Base-by-base conservation (phyloP, 1,284 basidiomycete genomes). In the Cystobasidium pallidum region DNA sequence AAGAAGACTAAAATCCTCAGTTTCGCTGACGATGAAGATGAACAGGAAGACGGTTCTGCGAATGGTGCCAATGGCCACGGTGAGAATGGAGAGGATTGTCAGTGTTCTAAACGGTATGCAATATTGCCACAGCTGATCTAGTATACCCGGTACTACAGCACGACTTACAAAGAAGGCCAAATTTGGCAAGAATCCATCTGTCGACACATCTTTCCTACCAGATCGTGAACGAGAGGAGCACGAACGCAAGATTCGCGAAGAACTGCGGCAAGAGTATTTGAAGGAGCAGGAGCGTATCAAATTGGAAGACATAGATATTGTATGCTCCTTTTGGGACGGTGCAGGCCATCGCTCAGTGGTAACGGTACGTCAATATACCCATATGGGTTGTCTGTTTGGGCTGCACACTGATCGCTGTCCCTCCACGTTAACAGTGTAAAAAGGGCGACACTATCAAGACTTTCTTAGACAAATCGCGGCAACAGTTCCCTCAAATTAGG, bases 301-400 rank as follows among this genome's bases (percentile, higher is more conserved):
- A 82, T 83, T 86, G 51, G 94, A 95, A 77, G 89, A 92, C 30
- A 90, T 97, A 70, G 92, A 95, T 80, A 86, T 97, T 76, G 89
- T 89, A 0, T 99, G 98, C 80, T 96, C 93, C 0, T 99, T 90
- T 82, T 99, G 96, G 96, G 95, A 99, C 79, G 95, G 95, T 3
- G 94, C 90, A 78, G 96, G 96, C 0, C 96, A 99, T 82, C 85
- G 95, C 51, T 97, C 95, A 83, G 89, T 88, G 41, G 94, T 96
- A 19, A 85, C 84, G 78, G 94, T 95, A 80, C 81, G 91, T 84
- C n/a, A 19, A 59, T 49, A 63, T 26, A 21, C 66, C 26, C n/a
- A n/a, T n/a, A n/a, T n/a, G n/a, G n/a, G 54, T 57, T 24, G 28
- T 28, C 28, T 43, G 52, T 64, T 68, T 70, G 1, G 6, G 28